A percentile compares a stretch with the other conserved stretches of the same genome.
phyloP scores from a whole-genome alignment of 78 protist species.

The Dictyostelium brefeldianum region DNA sequence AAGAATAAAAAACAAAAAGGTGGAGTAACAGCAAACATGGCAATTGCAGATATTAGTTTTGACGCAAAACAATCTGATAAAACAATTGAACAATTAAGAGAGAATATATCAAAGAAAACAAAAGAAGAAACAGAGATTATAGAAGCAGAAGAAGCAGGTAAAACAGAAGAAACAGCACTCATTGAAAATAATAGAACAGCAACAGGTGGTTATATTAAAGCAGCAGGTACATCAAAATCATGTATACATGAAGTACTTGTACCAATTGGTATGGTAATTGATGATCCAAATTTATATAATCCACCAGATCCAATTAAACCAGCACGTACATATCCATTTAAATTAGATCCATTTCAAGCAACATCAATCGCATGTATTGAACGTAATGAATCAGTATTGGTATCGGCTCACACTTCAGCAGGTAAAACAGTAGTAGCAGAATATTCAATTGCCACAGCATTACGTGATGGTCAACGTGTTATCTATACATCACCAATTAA shows the following conservation, averaged over 20 bases:
- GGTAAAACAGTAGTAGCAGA: slow-evolving; percentile 99
- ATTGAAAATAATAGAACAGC: slow-evolving; percentile 24
- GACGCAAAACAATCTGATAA: slow-evolving; percentile 20
- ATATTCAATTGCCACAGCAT: slow-evolving; percentile 93
- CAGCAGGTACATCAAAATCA: slow-evolving; percentile 55
- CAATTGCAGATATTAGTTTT: slow-evolving; percentile 46
- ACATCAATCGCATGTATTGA: slow-evolving; percentile 89
- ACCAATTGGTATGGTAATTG: slow-evolving; percentile 41
- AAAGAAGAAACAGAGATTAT: not conserved
- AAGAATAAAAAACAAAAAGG: slow-evolving; percentile 20
- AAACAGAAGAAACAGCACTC: not conserved
- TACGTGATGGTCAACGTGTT: slow-evolving; percentile 81
- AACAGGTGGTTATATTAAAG: slow-evolving; percentile 30
- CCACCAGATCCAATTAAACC: slow-evolving; percentile 72
- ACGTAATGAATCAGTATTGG: slow-evolving; percentile 94
- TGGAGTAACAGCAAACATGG: not conserved
- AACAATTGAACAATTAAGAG: not conserved
- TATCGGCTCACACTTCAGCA: slow-evolving; percentile 99
- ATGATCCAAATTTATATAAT: slow-evolving; percentile 39
- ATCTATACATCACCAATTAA: slow-evolving; percentile 98
- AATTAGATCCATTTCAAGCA: slow-evolving; percentile 93
- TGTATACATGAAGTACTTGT: slow-evolving; percentile 65
- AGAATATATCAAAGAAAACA: not conserved
- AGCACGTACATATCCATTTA: slow-evolving; percentile 92
- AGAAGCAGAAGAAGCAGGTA: not conserved